Conservation (phyloP, 2,329 filamentous ascomycete species). For the Clarireedia paspali region DNA sequence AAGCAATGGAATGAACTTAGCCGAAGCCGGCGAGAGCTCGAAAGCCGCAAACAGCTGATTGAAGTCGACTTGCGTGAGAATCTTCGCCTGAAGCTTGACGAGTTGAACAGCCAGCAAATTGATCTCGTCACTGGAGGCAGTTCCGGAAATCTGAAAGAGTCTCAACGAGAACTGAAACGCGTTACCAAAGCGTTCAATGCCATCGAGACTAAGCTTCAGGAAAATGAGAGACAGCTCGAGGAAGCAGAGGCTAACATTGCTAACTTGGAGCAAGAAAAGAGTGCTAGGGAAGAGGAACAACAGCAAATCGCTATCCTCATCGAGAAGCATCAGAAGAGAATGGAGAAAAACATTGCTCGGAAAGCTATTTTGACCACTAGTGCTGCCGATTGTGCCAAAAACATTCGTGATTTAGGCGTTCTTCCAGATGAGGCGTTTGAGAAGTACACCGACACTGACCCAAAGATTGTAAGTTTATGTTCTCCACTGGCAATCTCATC, state of each 20-base stretch:
- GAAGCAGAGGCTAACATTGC: constrained; percentile 34
- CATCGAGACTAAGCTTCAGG: constrained; percentile 60
- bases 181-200: constrained; percentile 59
- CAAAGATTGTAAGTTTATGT: constrained; percentile 55
- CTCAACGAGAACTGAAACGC: constrained; percentile 73
- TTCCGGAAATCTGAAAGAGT: constrained; percentile 64
- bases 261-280: constrained; percentile 38
- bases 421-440: constrained; percentile 90
- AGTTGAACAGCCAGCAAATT: constrained; percentile 69
- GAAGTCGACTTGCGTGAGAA: constrained; percentile 88
- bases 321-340: constrained; percentile 76
- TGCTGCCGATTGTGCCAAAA: constrained; percentile 73
- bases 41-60: constrained; percentile 72
- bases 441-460: constrained; percentile 78
- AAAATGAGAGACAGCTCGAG: constrained; percentile 70
- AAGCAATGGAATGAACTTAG: constrained; percentile 71
- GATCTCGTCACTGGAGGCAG: constrained; percentile 57
- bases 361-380: constrained; percentile 73
- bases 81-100: constrained; percentile 76
- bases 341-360: constrained; percentile 88
- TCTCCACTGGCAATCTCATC: neutral
- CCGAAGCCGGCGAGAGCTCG: constrained; percentile 65
- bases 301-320: constrained; percentile 72
- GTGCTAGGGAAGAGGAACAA: constrained; percentile 61
- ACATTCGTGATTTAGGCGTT: constrained; percentile 87